A percentile compares a stretch with the other conserved stretches of the same genome.
Conservation (phyloP, 768 basidiomycete genomes). For the Wakefieldia striispora region DNA sequence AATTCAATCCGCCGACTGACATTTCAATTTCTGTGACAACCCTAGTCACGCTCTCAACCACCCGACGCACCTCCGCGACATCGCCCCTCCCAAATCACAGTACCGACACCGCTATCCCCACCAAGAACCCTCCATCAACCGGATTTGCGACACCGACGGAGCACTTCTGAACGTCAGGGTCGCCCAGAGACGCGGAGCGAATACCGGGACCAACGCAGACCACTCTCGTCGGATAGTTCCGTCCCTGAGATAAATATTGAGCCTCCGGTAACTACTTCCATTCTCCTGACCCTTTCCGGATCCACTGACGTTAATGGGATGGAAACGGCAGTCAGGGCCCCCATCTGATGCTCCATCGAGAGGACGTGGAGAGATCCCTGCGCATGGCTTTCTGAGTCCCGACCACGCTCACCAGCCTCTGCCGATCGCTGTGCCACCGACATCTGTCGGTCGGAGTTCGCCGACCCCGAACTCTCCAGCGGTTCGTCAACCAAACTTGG, state of each 20-base stretch:
- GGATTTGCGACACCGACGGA: conserved; percentile 18
- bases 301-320: conserved; percentile 13
- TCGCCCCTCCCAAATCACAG: conserved; percentile 20
- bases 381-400: conserved; percentile 26
- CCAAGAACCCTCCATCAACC: conserved; percentile 13
- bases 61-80: conserved; percentile 10
- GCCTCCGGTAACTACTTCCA: conserved; percentile 26
- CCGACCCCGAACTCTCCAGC: conserved; percentile 15
- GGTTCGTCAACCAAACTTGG: conserved; percentile 5
- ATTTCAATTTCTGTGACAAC: background rate
- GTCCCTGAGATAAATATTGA: conserved; percentile 33
- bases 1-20: background rate
- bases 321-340: conserved; percentile 26
- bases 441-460: conserved; percentile 8
- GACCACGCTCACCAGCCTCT: conserved; percentile 31
- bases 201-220: conserved; percentile 21
- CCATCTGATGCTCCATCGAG: conserved; percentile 34
- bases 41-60: conserved; percentile 20
- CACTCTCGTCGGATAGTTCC: conserved; percentile 32
- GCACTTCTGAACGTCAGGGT: conserved; percentile 25
- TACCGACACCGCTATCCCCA: conserved; percentile 29
- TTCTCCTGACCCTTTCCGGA: conserved; percentile 5
- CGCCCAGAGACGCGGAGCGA: conserved; percentile 17
- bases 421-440: conserved; percentile 21
- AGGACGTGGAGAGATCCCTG: conserved; percentile 10